Percentiles rank a stretch among this genome's conserved stretches.
These are phyloP conservation scores for Agarophyton chilense DNA, from an alignment of 23 red algal genomes.

Conservation along the genomic window DNA sequence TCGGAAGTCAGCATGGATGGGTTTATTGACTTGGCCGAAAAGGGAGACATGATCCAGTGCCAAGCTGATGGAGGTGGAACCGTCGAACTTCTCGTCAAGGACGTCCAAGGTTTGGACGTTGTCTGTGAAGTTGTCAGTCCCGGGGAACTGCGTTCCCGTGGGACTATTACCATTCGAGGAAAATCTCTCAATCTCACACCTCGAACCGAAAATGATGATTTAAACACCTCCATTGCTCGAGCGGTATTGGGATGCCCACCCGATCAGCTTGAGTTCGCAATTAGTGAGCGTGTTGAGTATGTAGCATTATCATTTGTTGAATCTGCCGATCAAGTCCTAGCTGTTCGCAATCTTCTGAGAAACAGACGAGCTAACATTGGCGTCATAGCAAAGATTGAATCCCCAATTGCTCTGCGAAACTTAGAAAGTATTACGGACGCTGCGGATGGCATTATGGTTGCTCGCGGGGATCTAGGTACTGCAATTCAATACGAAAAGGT, in stretches of 20 bases:
- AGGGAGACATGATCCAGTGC: constrained; percentile 86
- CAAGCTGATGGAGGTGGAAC: constrained; percentile 59
- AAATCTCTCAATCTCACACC: constrained; percentile 82
- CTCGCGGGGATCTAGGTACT: constrained; percentile 94
- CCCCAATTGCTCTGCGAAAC: constrained; percentile 81
- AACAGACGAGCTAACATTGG: constrained; percentile 80
- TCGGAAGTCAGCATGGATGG: constrained; percentile 95
- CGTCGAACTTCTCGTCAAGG: constrained; percentile 85
- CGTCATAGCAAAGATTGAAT: constrained; percentile 97
- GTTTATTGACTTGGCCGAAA: constrained; percentile 85
- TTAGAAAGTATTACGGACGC: constrained; percentile 79
- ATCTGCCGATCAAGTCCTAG: constrained; percentile 66
- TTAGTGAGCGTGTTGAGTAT: constrained; percentile 91
- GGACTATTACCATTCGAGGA: constrained; percentile 85
- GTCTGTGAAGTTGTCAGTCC: constrained; percentile 75
- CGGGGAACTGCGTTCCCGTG: constrained; percentile 81
- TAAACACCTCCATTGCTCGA: constrained; percentile 74
- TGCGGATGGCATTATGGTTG: constrained; percentile 96
- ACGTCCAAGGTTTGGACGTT: constrained; percentile 64
- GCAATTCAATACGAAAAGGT: constrained; percentile 92
- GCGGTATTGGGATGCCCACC: constrained; percentile 71
- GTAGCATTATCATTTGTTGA: constrained; percentile 99
- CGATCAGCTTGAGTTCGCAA: constrained; percentile 93
- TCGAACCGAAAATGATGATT: constrained; percentile 54
- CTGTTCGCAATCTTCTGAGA: constrained; percentile 67